phyloP scores from a whole-genome alignment of 2,329 filamentous ascomycete genomes.

The Fusarium stilboides region DNA sequence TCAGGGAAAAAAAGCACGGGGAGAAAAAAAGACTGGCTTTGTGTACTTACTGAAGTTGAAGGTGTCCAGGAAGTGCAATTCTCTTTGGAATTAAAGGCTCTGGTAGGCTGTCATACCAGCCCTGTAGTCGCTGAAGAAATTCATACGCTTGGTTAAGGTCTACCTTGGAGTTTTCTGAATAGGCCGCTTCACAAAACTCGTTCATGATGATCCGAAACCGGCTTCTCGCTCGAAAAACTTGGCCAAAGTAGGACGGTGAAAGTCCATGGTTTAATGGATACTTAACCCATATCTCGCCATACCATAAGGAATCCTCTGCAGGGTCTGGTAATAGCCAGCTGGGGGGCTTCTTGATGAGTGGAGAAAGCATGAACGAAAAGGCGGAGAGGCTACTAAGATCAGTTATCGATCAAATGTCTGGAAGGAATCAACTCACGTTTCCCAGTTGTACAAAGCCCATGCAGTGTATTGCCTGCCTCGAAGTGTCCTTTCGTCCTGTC shows the following conservation, averaged over 20 bases:
- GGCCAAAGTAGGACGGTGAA: slow-evolving; percentile 46
- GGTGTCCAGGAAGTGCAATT: slow-evolving; percentile 54
- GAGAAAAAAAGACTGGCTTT: accelerated
- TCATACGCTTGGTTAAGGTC: slow-evolving; percentile 40
- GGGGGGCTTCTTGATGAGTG: slow-evolving; percentile 52
- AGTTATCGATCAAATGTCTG: accelerated
- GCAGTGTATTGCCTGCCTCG: slow-evolving; percentile 51
- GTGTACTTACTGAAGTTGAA: slow-evolving; percentile 56
- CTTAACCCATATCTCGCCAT: slow-evolving; percentile 56
- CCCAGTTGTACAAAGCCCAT: slow-evolving; percentile 56
- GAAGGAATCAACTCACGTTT: slow-evolving; percentile 43
- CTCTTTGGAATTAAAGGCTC: slow-evolving; percentile 46
- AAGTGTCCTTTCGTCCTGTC: slow-evolving; percentile 33
- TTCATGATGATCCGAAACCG: slow-evolving; percentile 55
- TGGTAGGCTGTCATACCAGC: slow-evolving; percentile 52
- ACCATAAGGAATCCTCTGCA: slow-evolving; percentile 46
- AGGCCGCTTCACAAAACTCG: slow-evolving; percentile 46
- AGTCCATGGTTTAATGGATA: slow-evolving; percentile 52
- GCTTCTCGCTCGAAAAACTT: slow-evolving; percentile 50
- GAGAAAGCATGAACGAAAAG: slow-evolving; percentile 49
- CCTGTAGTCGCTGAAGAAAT: slow-evolving; percentile 38
- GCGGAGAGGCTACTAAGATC: slow-evolving; percentile 37
- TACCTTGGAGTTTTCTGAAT: slow-evolving; percentile 26
- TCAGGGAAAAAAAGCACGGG: background rate
- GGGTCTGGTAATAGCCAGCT: slow-evolving; percentile 51